phyloP scores from a whole-genome alignment of 2,329 filamentous ascomycete genomes.

The Parafenestella ontariensis region DNA sequence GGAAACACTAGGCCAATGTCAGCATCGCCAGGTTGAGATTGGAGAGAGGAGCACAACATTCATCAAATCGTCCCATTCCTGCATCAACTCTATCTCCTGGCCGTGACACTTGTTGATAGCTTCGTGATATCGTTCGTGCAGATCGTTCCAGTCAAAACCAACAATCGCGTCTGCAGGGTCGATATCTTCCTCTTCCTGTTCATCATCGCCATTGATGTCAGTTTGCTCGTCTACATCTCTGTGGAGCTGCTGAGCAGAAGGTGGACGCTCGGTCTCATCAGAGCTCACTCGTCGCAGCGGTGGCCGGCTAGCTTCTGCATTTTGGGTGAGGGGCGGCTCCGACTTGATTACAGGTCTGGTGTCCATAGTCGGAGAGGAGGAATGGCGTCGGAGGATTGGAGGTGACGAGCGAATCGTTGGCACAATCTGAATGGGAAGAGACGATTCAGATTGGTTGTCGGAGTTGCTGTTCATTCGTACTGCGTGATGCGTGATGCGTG shows the following conservation, averaged over 20 bases:
- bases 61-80: conserved; percentile 66
- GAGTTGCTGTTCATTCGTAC: conserved; percentile 23
- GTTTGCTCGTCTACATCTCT: conserved; percentile 15
- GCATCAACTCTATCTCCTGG: conserved; percentile 69
- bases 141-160: conserved; percentile 78
- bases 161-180: conserved; percentile 51
- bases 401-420: conserved; percentile 26
- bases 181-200: conserved; percentile 23
- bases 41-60: conserved; percentile 30
- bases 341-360: conserved; percentile 7
- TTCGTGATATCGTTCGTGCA: conserved; percentile 72
- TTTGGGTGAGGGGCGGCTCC: conserved; percentile 17
- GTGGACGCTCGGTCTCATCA: conserved; percentile 35
- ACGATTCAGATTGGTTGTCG: conserved; percentile 28
- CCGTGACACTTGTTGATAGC: conserved; percentile 69
- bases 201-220: conserved; percentile 10
- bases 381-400: conserved; percentile 4
- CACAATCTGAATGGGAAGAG: conserved; percentile 20
- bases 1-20: conserved; percentile 71
- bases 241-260: conserved; percentile 30
- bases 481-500: too few relatives aligned
- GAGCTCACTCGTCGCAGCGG: conserved; percentile 21
- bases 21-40: conserved; percentile 3
- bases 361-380: conserved; percentile 23
- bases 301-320: conserved; percentile 9